Percentiles rank a stretch among this genome's conserved stretches.
Evolutionary conservation across 225 moss, liverwort and hornwort genomes (phyloP).

Genomic region (Pseudoscleropodium purum): DNA sequence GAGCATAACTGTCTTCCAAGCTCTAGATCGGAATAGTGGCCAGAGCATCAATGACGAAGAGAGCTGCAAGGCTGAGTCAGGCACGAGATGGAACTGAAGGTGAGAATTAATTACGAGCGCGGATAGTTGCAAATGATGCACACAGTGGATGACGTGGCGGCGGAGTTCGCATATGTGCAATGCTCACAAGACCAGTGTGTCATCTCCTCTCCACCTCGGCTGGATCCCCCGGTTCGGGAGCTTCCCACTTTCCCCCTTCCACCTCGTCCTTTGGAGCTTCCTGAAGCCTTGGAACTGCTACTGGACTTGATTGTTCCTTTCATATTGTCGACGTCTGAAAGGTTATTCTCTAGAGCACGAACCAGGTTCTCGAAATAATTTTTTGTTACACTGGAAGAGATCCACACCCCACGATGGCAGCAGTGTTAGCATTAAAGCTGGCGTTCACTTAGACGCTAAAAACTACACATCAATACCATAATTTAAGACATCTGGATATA

Average conservation of each 20-base stretch:
- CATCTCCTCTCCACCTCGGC: conserved; percentile 39
- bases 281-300: conserved; percentile 55
- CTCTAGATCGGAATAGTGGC: neutral
- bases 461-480: neutral
- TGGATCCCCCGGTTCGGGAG: conserved; percentile 31
- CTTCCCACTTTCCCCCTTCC: conserved; percentile 46
- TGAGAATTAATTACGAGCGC: conserved; percentile 10
- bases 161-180: conserved; percentile 54
- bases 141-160: conserved; percentile 19
- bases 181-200: conserved; percentile 66
- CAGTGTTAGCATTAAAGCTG: conserved; percentile 36
- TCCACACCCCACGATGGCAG: neutral
- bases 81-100: neutral
- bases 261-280: conserved; percentile 53
- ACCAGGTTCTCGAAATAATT: conserved; percentile 97
- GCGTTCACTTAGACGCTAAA: neutral
- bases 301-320: conserved; percentile 38
- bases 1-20: neutral
- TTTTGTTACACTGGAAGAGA: conserved; percentile 52
- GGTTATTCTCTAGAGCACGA: conserved; percentile 66
- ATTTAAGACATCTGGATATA: neutral
- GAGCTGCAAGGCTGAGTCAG: neutral
- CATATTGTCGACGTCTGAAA: conserved; percentile 64
- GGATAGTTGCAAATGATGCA: conserved; percentile 59
- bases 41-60: neutral